A percentile compares a stretch with the other conserved stretches of the same genome.
phyloP scores from a whole-genome alignment of 2,329 filamentous ascomycete genomes.

The Exserohilum rostratum region DNA sequence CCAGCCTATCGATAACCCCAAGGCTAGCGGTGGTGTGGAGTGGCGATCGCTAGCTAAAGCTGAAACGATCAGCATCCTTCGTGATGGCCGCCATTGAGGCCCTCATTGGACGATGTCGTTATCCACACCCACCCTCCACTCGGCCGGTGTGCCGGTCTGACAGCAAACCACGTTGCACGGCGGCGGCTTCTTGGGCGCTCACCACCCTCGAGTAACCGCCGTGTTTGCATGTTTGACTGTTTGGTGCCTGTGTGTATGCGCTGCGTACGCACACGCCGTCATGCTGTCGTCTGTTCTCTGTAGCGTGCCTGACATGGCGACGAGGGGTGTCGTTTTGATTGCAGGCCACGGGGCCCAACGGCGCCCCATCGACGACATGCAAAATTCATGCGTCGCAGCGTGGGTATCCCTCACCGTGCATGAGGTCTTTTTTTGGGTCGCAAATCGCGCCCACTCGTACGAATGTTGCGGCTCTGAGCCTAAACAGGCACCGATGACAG shows the following conservation, averaged over 20 bases:
- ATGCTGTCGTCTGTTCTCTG: slow-evolving; percentile 4
- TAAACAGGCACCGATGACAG: slow-evolving; percentile 11
- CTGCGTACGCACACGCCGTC: slow-evolving; percentile 17
- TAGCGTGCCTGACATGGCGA: neutral
- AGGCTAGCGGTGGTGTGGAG: slow-evolving; percentile 21
- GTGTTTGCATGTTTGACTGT: slow-evolving; percentile 12
- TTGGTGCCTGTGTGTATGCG: neutral
- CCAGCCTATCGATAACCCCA: slow-evolving; percentile 35
- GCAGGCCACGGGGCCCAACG: slow-evolving; percentile 18
- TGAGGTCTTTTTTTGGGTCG: slow-evolving; percentile 26
- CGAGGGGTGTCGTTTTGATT: slow-evolving; percentile 15
- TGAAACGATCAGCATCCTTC: slow-evolving; percentile 27
- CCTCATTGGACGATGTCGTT: slow-evolving; percentile 23
- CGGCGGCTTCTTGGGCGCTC: slow-evolving; percentile 6
- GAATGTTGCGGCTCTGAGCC: too few relatives aligned
- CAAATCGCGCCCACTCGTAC: slow-evolving; percentile 12
- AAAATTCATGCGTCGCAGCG: slow-evolving; percentile 21
- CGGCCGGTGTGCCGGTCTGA: slow-evolving; percentile 13
- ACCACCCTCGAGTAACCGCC: slow-evolving; percentile 26
- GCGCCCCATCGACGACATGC: slow-evolving; percentile 16
- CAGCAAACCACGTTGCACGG: slow-evolving; percentile 23
- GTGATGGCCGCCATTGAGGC: slow-evolving; percentile 10
- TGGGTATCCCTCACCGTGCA: slow-evolving; percentile 23
- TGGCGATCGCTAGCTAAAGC: slow-evolving; percentile 28
- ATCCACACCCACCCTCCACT: slow-evolving; percentile 23